Conservation (phyloP, 441 rosid species). For the Breynia disticha region DNA sequence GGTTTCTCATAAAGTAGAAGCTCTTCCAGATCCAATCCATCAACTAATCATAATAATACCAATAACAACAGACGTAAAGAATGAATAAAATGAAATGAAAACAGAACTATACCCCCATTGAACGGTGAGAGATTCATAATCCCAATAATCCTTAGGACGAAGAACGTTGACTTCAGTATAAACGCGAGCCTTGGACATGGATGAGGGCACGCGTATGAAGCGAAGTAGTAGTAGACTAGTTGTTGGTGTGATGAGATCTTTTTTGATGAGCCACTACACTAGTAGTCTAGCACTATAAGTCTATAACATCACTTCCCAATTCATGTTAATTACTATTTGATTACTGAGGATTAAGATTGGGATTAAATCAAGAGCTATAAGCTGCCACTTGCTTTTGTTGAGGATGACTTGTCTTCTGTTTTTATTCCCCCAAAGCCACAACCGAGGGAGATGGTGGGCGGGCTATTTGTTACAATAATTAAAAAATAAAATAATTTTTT, state of each 20-base stretch:
- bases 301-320: not conserved
- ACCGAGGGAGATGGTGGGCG: too few relatives aligned
- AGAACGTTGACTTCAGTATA: slow-evolving; percentile 65
- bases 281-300: too few relatives aligned
- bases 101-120: slow-evolving; percentile 63
- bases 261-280: slow-evolving; percentile 22
- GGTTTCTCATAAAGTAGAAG: too few relatives aligned
- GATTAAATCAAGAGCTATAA: too few relatives aligned
- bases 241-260: slow-evolving; percentile 11
- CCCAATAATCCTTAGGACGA: slow-evolving; percentile 87
- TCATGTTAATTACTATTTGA: not conserved
- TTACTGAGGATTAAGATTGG: too few relatives aligned
- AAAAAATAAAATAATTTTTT: too few relatives aligned
- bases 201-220: slow-evolving; percentile 36
- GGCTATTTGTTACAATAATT: too few relatives aligned
- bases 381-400: too few relatives aligned
- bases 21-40: too few relatives aligned
- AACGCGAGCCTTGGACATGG: slow-evolving; percentile 64
- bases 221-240: slow-evolving; percentile 20
- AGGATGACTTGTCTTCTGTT: too few relatives aligned
- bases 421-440: too few relatives aligned
- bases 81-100: not conserved
- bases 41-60: not conserved
- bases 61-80: not conserved
- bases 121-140: slow-evolving; percentile 77